Base-by-base conservation (phyloP, 2,329 filamentous ascomycete species). In the Diaporthe sp. region DNA sequence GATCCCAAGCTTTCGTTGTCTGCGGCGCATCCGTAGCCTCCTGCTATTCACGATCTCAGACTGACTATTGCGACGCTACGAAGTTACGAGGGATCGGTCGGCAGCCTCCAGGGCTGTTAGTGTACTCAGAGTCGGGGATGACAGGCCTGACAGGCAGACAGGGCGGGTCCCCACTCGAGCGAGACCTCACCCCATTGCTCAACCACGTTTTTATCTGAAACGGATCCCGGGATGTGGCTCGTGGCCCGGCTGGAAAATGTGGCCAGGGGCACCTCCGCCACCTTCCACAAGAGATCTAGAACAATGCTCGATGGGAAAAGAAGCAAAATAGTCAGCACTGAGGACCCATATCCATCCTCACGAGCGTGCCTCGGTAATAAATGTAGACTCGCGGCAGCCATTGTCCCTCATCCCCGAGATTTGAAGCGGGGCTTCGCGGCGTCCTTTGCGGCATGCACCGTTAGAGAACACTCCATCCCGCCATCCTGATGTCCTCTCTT, bases 121-220 rank as follows among this genome's bases (percentile, higher is more conserved):
- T 34, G 34, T 31, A n/a, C 44, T 31, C 28, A 46, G 34, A 22
- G 22, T n/a, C 53, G 9, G 44, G 31, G 19, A 19, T 58, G 51
- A 31, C 51, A 70, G 49, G 51, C 25, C 51, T 55, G 55, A 37
- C 31, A 12, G 4, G 55, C 28, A 15, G 49, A 31, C 51, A 55
- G 34, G 34, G 31, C 49, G 37, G 37, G 55, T 39, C 53, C 34
- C 34, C 68, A 51, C 39, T 25, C 6, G 42, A 49, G 15, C 17
- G 5, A 60, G 31, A 34, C 42, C 71, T 62, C 58, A 31, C 22
- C 39, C 44, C 31, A 37, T 68, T 51, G 44, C 62, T 51, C 19
- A 39, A 42, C 71, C 34, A 55, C 46, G 34, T 65, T 73, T 58
- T 44, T 65, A 73, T 57, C 34, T 73, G 71, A 73, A 72, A 72